Evolutionary conservation across 371 early-diverging fungal species (phyloP), one percentile per base, ranked within the genome.

Genomic region (Actinomucor elegans): DNA sequence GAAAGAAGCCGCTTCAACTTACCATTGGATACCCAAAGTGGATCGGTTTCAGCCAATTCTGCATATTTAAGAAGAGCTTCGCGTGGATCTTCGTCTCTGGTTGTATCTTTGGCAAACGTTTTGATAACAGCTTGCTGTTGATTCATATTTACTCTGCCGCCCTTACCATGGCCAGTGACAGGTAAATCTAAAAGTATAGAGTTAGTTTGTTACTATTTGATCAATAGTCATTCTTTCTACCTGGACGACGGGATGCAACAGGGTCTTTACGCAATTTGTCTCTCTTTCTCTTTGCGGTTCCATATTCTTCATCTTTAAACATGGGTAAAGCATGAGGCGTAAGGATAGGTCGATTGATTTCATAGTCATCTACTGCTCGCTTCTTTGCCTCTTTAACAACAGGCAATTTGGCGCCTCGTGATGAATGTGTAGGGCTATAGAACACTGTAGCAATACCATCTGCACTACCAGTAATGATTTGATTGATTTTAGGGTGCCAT

Each of bases 51-150:
- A 0, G 96, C 94, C 2, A 73, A 77, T 14, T 86, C 80, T 1
- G 97, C 97, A 71, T 94, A 92, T 59, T 84, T 91, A 21, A 98
- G 73, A 57, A 98, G 81, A 9, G 96, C 98, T 51, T 91, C 97
- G 35, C 98, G 81, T 14, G 98, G 98, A 77, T 98, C 98, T 48
- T 94, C 96, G 58, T 91, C 91, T 61, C 89, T 79, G 34, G 85
- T 82, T 7, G 88, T 91, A 64, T 96, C 94, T 64, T 92, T 95
- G 10, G 86, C 81, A 17, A 96, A 69, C 11, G 79, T 75, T 43
- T 89, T 87, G 81, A 95, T 85, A 7, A 95, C 87, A 48, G 89
- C 87, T 66, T 94, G 92, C 8, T 92, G 89, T 38, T 85, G 71
- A 50, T 84, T 93, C 48, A 83, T 84, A 34, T 93, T 96, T 5